These are phyloP conservation scores for Cryptococcus depauperatus DNA, from an alignment of 1,284 basidiomycete species.

Conservation along the genomic window DNA sequence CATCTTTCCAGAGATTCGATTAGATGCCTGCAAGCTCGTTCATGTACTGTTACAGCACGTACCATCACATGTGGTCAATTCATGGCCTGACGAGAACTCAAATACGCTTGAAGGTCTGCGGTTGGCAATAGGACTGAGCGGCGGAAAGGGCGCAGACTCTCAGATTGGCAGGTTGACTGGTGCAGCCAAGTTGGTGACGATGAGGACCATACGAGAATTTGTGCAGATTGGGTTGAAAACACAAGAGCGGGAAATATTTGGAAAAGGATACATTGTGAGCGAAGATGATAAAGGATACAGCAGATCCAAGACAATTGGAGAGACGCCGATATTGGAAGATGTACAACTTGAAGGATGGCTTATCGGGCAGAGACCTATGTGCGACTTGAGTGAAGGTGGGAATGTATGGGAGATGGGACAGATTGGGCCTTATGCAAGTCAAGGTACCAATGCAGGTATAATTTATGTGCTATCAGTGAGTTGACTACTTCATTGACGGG, in stretches of 20 bases:
- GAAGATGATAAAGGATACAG: background rate
- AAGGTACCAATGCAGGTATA: conserved; percentile 14
- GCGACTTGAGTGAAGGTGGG: conserved; percentile 5
- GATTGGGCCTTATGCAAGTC: conserved; percentile 6
- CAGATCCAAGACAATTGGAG: conserved; percentile 9
- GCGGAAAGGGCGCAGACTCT: conserved; percentile 34
- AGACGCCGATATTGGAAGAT: conserved; percentile 6
- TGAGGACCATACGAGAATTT: conserved; percentile 37
- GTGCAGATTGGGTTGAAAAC: conserved; percentile 21
- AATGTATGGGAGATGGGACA: conserved; percentile 22
- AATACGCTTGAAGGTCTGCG: conserved; percentile 42
- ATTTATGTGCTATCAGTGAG: conserved; percentile 23
- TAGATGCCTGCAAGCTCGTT: conserved; percentile 79
- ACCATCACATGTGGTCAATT: conserved; percentile 59
- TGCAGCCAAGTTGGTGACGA: conserved; percentile 31
- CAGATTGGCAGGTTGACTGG: conserved; percentile 30
- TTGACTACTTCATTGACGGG: conserved; percentile 3
- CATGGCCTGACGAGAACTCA: conserved; percentile 51
- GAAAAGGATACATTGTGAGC: conserved; percentile 12
- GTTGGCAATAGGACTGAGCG: conserved; percentile 38
- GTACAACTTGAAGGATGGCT: conserved; percentile 16
- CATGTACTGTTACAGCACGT: conserved; percentile 67
- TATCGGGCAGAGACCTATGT: background rate
- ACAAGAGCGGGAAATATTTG: conserved; percentile 2
- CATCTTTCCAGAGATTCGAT: conserved; percentile 86